phyloP scores from a whole-genome alignment of 2,329 filamentous ascomycete genomes.

The Pseudocercospora eumusae region DNA sequence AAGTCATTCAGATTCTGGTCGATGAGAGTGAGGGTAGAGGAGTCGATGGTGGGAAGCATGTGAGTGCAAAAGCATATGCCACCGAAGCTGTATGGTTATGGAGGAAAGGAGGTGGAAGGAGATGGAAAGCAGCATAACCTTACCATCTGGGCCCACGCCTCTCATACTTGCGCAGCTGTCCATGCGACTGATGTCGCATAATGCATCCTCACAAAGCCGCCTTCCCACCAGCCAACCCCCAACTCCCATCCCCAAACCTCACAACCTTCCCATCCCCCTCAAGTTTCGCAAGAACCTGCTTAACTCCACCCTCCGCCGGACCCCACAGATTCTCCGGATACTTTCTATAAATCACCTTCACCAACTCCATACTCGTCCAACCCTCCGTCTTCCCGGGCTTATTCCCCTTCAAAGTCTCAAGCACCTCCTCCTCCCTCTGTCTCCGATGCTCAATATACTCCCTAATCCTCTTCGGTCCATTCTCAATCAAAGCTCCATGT shows the following conservation, averaged over 20 bases:
- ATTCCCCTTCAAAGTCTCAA: conserved; percentile 59
- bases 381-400: conserved; percentile 30
- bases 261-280: conserved; percentile 68
- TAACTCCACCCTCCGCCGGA: conserved; percentile 73
- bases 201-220: conserved; percentile 25
- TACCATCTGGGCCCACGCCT: neutral
- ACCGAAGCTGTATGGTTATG: conserved; percentile 89
- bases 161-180: neutral
- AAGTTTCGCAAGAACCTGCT: conserved; percentile 80
- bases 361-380: conserved; percentile 77
- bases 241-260: conserved; percentile 40
- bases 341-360: conserved; percentile 82
- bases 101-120: conserved; percentile 67
- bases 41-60: conserved; percentile 62
- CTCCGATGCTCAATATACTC: conserved; percentile 84
- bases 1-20: conserved; percentile 73
- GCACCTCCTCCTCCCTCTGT: conserved; percentile 75
- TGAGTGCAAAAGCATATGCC: conserved; percentile 82
- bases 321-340: conserved; percentile 73
- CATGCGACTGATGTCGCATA: neutral
- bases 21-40: conserved; percentile 68
- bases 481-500: conserved; percentile 76
- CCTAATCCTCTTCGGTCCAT: conserved; percentile 68
- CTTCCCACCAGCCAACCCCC: conserved; percentile 32
- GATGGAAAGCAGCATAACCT: conserved; percentile 53